A percentile compares a stretch with the other conserved stretches of the same genome.
Conservation (phyloP, 306 rosid species). For the Acacia confusa region DNA sequence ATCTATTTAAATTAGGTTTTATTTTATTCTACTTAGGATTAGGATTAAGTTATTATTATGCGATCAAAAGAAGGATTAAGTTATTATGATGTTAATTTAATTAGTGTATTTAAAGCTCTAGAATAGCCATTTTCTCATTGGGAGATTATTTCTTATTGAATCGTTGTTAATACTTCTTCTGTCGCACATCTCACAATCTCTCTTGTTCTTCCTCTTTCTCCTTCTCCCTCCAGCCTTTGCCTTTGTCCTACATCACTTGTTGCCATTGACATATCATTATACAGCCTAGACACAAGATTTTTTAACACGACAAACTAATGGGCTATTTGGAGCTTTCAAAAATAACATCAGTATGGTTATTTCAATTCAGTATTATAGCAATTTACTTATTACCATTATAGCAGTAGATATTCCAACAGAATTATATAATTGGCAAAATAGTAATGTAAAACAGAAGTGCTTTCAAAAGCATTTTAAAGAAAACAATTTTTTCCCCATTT, state of each 20-base stretch:
- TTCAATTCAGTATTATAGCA: background rate
- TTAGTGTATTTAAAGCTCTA: background rate
- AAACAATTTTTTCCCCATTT: background rate
- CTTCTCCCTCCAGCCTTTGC: background rate
- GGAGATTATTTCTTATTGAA: background rate
- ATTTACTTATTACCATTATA: background rate
- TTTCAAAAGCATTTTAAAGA: background rate
- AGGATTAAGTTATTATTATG: background rate
- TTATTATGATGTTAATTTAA: background rate
- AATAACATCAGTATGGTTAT: background rate
- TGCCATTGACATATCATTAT: constrained; percentile 13
- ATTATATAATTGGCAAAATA: background rate
- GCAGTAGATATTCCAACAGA: background rate
- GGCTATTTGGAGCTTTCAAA: constrained; percentile 12
- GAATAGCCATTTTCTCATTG: background rate
- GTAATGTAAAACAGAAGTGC: background rate
- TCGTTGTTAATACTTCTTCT: background rate
- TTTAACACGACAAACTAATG: constrained; percentile 19
- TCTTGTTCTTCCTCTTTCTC: background rate
- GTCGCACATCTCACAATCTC: background rate
- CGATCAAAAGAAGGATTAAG: no score
- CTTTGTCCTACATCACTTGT: background rate
- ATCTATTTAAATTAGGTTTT: background rate
- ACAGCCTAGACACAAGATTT: background rate
- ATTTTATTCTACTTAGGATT: background rate